A percentile compares a stretch with the other conserved stretches of the same genome.
Conservation (phyloP, 805 yeast species). For the Candida koratica region DNA sequence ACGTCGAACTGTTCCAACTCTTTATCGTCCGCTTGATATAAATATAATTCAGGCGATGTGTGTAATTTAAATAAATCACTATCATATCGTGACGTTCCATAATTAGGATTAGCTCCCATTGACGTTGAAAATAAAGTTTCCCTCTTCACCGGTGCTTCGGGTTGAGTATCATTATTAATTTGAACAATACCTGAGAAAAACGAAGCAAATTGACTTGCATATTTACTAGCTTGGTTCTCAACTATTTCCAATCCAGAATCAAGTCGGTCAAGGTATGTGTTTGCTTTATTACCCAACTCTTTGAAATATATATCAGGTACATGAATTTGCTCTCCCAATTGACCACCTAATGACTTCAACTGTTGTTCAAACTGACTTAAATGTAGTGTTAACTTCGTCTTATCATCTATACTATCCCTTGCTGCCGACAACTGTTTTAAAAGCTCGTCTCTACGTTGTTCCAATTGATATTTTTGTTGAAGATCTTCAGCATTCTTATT, state of each 20-base stretch:
- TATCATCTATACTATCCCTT: constrained; percentile 22
- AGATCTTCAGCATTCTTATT: constrained; percentile 28
- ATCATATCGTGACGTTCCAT: constrained; percentile 39
- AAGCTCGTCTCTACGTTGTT: constrained; percentile 26
- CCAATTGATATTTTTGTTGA: constrained; percentile 27
- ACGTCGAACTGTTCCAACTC: constrained; percentile 33
- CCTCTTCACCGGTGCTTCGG: constrained; percentile 9
- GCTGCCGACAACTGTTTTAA: constrained; percentile 27
- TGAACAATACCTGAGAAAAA: constrained; percentile 43
- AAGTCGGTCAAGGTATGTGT: constrained; percentile 59
- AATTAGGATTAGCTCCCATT: constrained; percentile 20
- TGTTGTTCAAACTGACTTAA: constrained; percentile 27
- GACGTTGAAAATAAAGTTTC: constrained; percentile 21
- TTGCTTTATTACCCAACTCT: constrained; percentile 36
- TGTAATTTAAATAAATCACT: constrained; percentile 38
- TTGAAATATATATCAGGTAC: constrained; percentile 22
- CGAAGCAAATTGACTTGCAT: constrained; percentile 54
- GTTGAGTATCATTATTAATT: constrained; percentile 16
- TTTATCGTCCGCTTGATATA: constrained; percentile 16
- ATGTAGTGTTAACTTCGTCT: constrained; percentile 20
- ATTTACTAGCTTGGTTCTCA: constrained; percentile 65
- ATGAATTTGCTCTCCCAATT: constrained; percentile 9
- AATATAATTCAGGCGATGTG: constrained; percentile 24
- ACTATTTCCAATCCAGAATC: constrained; percentile 69
- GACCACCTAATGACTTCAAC: constrained; percentile 22